phyloP scores from a whole-genome alignment of 2,329 filamentous ascomycete genomes.

The Aspergillus hortae region DNA sequence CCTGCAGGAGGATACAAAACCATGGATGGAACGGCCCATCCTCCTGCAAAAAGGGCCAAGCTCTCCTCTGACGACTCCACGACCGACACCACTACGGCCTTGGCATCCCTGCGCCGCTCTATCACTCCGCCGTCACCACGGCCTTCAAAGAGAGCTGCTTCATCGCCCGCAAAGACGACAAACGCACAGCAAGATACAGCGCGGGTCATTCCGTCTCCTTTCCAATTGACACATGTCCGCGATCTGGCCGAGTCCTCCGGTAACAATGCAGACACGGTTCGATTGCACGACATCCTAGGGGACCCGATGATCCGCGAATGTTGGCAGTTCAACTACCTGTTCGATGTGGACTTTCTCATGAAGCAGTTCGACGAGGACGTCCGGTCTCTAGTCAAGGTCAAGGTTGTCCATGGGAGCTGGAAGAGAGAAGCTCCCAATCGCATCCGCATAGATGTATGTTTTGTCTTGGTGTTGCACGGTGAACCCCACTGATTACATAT shows the following conservation, averaged over 20 bases:
- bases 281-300: constrained; percentile 65
- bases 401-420: constrained; percentile 63
- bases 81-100: neutral
- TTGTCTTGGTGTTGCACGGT: neutral
- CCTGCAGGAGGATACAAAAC: neutral
- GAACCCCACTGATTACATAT: neutral
- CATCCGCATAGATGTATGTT: constrained; percentile 53
- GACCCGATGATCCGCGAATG: constrained; percentile 67
- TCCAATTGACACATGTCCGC: constrained; percentile 67
- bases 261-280: constrained; percentile 64
- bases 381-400: constrained; percentile 50
- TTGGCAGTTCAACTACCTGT: constrained; percentile 56
- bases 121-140: constrained; percentile 26
- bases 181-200: neutral
- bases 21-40: constrained; percentile 1
- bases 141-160: neutral
- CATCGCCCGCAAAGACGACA: neutral
- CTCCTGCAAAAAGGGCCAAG: constrained; percentile 13
- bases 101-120: constrained; percentile 28
- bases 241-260: constrained; percentile 54
- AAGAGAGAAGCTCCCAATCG: constrained; percentile 63
- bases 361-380: constrained; percentile 57
- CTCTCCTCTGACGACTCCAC: neutral
- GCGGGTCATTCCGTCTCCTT: constrained; percentile 55
- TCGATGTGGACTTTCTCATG: constrained; percentile 60